Percentiles rank a stretch among this genome's conserved stretches.
Conservation (phyloP, 129 eudicot genomes). For the Glebionis coronaria region DNA sequence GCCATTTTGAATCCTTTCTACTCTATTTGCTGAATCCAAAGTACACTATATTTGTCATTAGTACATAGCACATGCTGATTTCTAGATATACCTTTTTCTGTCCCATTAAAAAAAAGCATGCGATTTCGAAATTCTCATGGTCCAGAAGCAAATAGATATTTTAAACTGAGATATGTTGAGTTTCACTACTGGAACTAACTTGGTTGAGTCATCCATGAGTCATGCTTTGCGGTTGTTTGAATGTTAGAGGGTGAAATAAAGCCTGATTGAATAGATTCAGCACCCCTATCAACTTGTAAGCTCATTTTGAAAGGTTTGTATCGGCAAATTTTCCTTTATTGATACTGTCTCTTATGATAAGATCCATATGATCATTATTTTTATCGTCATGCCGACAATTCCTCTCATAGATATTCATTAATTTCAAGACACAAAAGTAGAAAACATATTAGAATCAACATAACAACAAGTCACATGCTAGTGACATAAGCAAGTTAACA, state of each 20-base stretch:
- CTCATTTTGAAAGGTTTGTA: neutral
- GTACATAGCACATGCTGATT: neutral
- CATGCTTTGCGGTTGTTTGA: too few species aligned
- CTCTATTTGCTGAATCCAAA: neutral
- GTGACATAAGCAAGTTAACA: neutral
- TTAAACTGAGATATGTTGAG: too few species aligned
- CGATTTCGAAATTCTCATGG: neutral
- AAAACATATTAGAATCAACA: neutral
- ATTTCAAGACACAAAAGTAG: neutral
- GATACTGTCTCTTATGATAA: too few species aligned
- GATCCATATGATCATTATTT: neutral
- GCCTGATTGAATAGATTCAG: too few species aligned
- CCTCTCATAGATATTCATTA: too few species aligned
- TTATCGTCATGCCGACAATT: neutral
- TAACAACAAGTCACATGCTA: conserved; percentile 4
- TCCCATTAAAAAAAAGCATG: neutral
- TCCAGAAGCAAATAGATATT: too few species aligned
- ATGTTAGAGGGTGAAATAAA: too few species aligned
- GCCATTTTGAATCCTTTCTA: neutral
- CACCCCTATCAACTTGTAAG: too few species aligned
- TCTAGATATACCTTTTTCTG: neutral
- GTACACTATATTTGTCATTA: neutral
- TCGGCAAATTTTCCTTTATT: too few species aligned
- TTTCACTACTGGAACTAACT: too few species aligned
- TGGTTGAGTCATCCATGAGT: too few species aligned